A percentile compares a stretch with the other conserved stretches of the same genome.
These are phyloP conservation scores for Leishmania turanica DNA, from an alignment of 208 protist species.

Conservation along the genomic window DNA sequence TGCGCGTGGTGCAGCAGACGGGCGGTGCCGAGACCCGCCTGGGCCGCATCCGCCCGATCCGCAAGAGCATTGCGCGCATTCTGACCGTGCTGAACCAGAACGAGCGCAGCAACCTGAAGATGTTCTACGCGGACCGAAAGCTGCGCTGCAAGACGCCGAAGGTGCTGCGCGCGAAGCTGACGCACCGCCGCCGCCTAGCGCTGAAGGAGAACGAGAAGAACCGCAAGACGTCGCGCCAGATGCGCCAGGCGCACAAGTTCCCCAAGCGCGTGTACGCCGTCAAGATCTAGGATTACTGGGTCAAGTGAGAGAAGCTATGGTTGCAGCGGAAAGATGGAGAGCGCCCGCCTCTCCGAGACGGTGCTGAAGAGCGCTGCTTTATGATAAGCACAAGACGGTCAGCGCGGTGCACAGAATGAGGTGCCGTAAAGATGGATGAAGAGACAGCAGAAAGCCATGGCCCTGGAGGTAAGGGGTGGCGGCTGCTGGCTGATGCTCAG, in stretches of 20 bases:
- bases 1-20: conserved; percentile 97
- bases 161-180: conserved; percentile 86
- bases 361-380: no score
- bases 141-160: conserved; percentile 76
- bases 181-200: conserved; percentile 85
- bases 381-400: background rate
- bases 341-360: background rate
- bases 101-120: conserved; percentile 90
- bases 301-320: background rate
- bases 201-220: conserved; percentile 90
- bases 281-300: conserved; percentile 66
- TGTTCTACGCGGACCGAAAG: conserved; percentile 95
- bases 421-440: background rate
- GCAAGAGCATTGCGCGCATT: conserved; percentile 97
- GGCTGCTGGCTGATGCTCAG: background rate
- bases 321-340: background rate
- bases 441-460: no score
- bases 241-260: conserved; percentile 78
- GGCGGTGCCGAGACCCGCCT: conserved; percentile 91
- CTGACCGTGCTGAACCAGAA: conserved; percentile 98
- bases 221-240: conserved; percentile 85
- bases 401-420: background rate
- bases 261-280: conserved; percentile 90
- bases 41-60: conserved; percentile 95
- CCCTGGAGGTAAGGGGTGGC: background rate